Evolutionary conservation across 2,329 filamentous ascomycete genomes (phyloP).

Genomic region (Atkinsonella texensis): DNA sequence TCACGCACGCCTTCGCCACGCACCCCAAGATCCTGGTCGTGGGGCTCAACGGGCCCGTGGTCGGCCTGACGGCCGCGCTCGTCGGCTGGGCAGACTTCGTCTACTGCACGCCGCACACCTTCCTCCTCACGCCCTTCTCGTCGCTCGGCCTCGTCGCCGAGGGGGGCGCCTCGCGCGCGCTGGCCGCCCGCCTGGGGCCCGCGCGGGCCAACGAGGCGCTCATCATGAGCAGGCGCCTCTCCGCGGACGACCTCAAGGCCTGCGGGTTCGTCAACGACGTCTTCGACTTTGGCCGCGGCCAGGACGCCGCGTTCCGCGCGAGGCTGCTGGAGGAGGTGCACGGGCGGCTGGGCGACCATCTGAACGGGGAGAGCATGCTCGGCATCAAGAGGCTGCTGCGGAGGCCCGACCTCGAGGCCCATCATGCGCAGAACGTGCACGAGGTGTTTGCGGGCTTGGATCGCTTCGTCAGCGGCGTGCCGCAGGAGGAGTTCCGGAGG

Average conservation of each 20-base stretch:
- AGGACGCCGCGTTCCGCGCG: constrained; percentile 56
- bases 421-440: constrained; percentile 66
- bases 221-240: constrained; percentile 74
- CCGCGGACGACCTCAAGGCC: constrained; percentile 57
- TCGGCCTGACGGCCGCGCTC: constrained; percentile 79
- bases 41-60: constrained; percentile 81
- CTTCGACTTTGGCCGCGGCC: constrained; percentile 47
- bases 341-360: constrained; percentile 65
- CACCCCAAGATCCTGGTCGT: constrained; percentile 90
- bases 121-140: constrained; percentile 82
- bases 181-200: constrained; percentile 70
- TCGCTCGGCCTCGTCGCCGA: constrained; percentile 84
- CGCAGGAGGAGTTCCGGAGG: constrained; percentile 80
- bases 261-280: constrained; percentile 81
- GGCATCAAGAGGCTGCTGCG: constrained; percentile 78
- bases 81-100: constrained; percentile 82
- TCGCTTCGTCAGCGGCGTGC: constrained; percentile 66
- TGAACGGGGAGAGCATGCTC: constrained; percentile 66
- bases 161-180: constrained; percentile 66
- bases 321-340: constrained; percentile 70
- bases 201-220: constrained; percentile 83
- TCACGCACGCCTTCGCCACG: constrained; percentile 79
- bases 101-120: constrained; percentile 71
- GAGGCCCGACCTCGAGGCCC: constrained; percentile 54
- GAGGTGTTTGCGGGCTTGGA: constrained; percentile 83